Conservation (phyloP, 1,284 basidiomycete species). For the Fomitiporia mediterranea region DNA sequence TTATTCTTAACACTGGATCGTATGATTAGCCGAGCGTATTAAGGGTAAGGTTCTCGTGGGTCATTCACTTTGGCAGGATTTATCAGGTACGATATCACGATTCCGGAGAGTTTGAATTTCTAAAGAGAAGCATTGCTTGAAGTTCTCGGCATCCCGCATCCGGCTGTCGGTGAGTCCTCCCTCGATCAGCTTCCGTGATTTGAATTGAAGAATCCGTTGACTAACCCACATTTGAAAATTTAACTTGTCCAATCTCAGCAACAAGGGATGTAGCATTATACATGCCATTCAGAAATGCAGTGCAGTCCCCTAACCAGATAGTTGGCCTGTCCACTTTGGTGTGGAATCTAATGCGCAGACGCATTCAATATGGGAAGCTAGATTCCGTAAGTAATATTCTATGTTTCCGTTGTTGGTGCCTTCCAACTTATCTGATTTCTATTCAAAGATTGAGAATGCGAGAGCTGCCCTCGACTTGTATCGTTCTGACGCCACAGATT, state of each 20-base stretch:
- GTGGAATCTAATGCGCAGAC: constrained; percentile 74
- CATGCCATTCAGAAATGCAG: constrained; percentile 68
- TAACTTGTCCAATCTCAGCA: constrained; percentile 25
- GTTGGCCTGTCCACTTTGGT: constrained; percentile 71
- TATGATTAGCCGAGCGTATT: constrained; percentile 43
- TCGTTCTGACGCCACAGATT: constrained; percentile 58
- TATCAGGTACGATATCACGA: constrained; percentile 50
- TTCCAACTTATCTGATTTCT: constrained; percentile 18
- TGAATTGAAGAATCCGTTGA: constrained; percentile 7
- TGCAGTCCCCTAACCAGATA: constrained; percentile 58
- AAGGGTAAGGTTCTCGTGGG: constrained; percentile 67
- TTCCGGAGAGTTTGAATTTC: constrained; percentile 10
- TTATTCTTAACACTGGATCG: background rate
- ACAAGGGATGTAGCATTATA: constrained; percentile 80
- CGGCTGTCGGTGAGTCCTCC: constrained; percentile 43
- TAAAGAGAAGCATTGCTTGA: constrained; percentile 19
- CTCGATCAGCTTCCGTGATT: background rate
- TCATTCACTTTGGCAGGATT: constrained; percentile 72
- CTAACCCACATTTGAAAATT: constrained; percentile 9
- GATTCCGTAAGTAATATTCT: constrained; percentile 58
- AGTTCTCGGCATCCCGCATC: constrained; percentile 80
- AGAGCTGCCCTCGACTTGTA: constrained; percentile 73
- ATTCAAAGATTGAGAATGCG: constrained; percentile 64
- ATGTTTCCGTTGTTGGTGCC: constrained; percentile 38
- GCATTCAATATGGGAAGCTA: constrained; percentile 63